Percentiles rank a stretch among this genome's conserved stretches.
These are phyloP conservation scores for Penicillium brevicompactum DNA, from an alignment of 2,329 filamentous ascomycete species.

Conservation along the genomic window DNA sequence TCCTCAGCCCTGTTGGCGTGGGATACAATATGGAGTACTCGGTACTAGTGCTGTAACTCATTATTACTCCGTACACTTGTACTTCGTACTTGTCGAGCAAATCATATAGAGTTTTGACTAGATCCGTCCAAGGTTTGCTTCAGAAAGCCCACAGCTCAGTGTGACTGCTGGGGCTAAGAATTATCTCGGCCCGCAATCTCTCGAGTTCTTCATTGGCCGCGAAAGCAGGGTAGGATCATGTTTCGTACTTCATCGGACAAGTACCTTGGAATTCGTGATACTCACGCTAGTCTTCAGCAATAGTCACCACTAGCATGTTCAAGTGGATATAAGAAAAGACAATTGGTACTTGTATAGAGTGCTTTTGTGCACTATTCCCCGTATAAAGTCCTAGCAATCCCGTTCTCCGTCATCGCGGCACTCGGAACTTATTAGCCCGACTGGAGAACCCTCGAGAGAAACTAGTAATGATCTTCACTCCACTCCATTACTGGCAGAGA, in stretches of 20 bases:
- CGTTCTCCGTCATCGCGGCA: background rate
- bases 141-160: no score
- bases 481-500: no score
- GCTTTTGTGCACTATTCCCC: no score
- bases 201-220: background rate
- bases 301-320: background rate
- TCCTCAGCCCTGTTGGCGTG: background rate
- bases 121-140: background rate
- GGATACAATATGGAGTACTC: no score
- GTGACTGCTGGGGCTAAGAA: background rate
- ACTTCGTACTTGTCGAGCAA: no score
- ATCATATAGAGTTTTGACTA: background rate
- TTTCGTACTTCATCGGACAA: background rate
- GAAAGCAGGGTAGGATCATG: background rate
- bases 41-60: no score
- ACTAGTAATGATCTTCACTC: background rate
- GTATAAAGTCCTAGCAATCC: no score
- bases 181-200: background rate
- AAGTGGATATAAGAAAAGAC: background rate
- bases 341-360: background rate
- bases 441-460: background rate
- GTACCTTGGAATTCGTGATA: no score
- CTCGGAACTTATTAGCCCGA: background rate
- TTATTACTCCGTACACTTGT: no score
- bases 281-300: background rate